A percentile compares a stretch with the other conserved stretches of the same genome.
These are phyloP conservation scores for Dictyostelium intermedium DNA, from an alignment of 78 protist species.

Conservation along the genomic window DNA sequence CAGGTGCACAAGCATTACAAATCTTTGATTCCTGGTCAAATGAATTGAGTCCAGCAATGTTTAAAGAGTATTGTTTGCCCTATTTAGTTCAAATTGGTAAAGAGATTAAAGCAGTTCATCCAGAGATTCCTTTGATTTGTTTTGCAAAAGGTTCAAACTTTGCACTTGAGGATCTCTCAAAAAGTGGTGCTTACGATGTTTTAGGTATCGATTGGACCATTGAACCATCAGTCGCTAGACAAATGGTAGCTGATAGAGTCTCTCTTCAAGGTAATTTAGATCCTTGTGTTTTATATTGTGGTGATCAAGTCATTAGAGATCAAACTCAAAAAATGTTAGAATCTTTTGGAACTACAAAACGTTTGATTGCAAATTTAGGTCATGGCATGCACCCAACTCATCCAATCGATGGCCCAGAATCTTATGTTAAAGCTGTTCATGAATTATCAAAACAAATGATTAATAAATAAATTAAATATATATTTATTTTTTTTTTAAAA, in stretches of 20 bases:
- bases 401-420: slow-evolving; percentile 58
- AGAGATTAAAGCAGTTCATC: slow-evolving; percentile 66
- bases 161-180: slow-evolving; percentile 41
- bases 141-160: slow-evolving; percentile 85
- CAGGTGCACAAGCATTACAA: slow-evolving; percentile 89
- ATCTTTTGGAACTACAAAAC: slow-evolving; percentile 52
- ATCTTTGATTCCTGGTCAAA: slow-evolving; percentile 94
- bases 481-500: not conserved
- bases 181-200: slow-evolving; percentile 61
- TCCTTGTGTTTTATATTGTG: slow-evolving; percentile 85
- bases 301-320: slow-evolving; percentile 29
- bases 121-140: slow-evolving; percentile 85
- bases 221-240: slow-evolving; percentile 70
- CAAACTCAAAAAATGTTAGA: slow-evolving; percentile 65
- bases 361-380: slow-evolving; percentile 88
- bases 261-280: slow-evolving; percentile 92
- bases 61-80: slow-evolving; percentile 78
- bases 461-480: slow-evolving; percentile 5
- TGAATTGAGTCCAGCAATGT: slow-evolving; percentile 83
- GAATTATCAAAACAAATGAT: slow-evolving; percentile 27
- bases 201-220: slow-evolving; percentile 90
- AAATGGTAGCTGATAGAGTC: slow-evolving; percentile 1
- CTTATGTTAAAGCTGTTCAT: slow-evolving; percentile 84
- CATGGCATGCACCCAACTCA: slow-evolving; percentile 91
- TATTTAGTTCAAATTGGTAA: slow-evolving; percentile 63